These are phyloP conservation scores for Litchi chinensis DNA, from an alignment of 345 rosid species.

Conservation along the genomic window DNA sequence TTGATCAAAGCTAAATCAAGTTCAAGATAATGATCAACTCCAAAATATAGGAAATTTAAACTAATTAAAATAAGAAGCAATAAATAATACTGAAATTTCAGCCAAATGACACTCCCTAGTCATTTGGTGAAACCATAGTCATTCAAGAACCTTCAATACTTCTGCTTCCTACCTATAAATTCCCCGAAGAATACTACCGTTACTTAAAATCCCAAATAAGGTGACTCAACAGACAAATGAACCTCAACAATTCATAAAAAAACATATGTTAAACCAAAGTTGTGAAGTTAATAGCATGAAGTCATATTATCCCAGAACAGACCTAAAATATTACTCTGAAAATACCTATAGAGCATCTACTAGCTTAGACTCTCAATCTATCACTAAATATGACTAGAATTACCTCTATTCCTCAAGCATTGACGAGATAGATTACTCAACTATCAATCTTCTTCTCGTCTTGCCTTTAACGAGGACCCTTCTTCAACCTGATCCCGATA, in stretches of 20 bases:
- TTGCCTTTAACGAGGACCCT: not conserved
- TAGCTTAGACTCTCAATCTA: not conserved
- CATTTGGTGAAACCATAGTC: too few relatives aligned
- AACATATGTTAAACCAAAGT: not conserved
- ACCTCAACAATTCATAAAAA: not conserved
- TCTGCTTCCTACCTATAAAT: not conserved
- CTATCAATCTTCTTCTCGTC: not conserved
- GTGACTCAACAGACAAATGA: not conserved
- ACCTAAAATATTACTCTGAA: not conserved
- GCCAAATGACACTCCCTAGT: too few relatives aligned
- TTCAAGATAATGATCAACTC: too few relatives aligned
- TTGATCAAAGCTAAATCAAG: too few relatives aligned
- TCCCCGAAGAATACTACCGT: too few relatives aligned
- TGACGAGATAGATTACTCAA: slow-evolving; percentile 7
- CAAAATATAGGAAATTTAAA: too few relatives aligned
- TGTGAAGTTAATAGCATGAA: not conserved
- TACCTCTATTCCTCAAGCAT: not conserved
- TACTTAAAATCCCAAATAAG: not conserved
- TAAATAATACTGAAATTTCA: too few relatives aligned
- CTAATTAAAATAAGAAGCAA: too few relatives aligned
- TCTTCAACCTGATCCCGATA: slow-evolving; percentile 10
- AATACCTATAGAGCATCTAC: slow-evolving; percentile 3
- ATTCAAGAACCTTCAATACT: too few relatives aligned
- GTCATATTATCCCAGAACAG: slow-evolving; percentile 3
- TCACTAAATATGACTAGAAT: not conserved